Evolutionary conservation across 345 rosid genomes (phyloP), one percentile per base, ranked within the genome.

Genomic region (Bruguiera sexangula): DNA sequence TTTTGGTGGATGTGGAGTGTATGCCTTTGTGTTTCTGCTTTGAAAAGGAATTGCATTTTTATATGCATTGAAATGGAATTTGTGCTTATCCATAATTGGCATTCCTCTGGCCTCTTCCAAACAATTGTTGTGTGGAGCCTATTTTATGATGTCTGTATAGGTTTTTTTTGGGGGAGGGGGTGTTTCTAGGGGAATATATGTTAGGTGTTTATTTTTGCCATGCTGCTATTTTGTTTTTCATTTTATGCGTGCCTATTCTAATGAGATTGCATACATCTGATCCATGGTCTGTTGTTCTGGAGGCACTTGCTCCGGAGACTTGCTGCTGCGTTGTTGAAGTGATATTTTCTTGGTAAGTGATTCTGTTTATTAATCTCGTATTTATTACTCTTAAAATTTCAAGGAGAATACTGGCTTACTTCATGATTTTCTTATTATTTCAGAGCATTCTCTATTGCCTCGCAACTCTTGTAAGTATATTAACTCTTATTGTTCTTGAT

Each of bases 211-310:
- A 39, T 50, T 57, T 69, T 61, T 32, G 62, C 51, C 58, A 56
- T 65, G 27, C 56, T 37, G 22, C 32, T 62, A 8, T 63, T 51
- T 31, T n/a, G 50, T 60, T 63, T 21, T 31, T 36, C 59, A n/a
- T 27, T 48, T 57, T 46, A 55, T 59, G 16, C 62, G 18, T 71
- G 34, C 61, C 46, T 71, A 22, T 78, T 74, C 87, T 85, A 75
- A 86, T 74, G 73, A 71, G 69, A 66, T 79, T 85, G 79, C 76
- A 74, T 87, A 55, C 81, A 79, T 88, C 83, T 89, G 86, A 82
- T 83, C 78, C 85, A 83, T 86, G 87, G 78, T 76, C 77, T 79
- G 73, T 74, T 61, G 66, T 73, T 72, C 69, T 76, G 88, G 91
- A 82, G 91, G 87, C 77, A 71, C 62, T 79, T 80, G 84, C 85